Base-by-base conservation (phyloP, 208 protist species). In the Crithidia fasciculata region DNA sequence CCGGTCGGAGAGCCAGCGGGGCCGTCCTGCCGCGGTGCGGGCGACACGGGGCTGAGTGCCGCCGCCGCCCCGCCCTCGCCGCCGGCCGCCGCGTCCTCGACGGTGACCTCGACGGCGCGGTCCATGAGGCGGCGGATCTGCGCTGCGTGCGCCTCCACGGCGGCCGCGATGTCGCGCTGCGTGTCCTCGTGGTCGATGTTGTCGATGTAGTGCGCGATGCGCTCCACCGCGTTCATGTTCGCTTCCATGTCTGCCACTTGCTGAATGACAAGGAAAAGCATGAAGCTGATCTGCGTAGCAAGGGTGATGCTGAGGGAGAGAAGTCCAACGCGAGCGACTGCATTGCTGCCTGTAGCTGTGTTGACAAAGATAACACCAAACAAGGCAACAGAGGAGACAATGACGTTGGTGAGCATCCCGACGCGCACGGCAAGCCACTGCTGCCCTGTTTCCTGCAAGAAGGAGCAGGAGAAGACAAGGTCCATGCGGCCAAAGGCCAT, bases 351-450 rank as follows among this genome's bases (percentile, higher is more conserved):
- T 1, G 28, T 28, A 28, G 28, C 28, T 28, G 28, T 28, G 28
- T 28, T 28, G 28, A 28, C 28, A 28, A 28, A 28, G 1, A 28
- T 1, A 28, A 28, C 84, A 16, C 83, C 88, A 18, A 79, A 15
- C 5, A 78, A 45, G n/a, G 85, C 80, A 2, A 93, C 57, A 36
- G 70, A 62, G 36, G 74, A 82, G 2, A 90, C 76, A 3, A 98
- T 70, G 19, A 85, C 18, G 58, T 74, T 91, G 61, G 88, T 93
- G n/a, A 98, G 65, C 6, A 91, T 67, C 74, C 98, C 94, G 5
- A 98, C 71, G 9, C 97, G 83, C n/a, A 98, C 78, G 12, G 72
- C 74, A 3, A 98, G 77, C 97, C 97, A 98, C 12, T 91, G 76
- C 50, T 92, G 76, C 37, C 61, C 74, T 16, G 86, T 70, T 19